A percentile compares a stretch with the other conserved stretches of the same genome.
phyloP scores from a whole-genome alignment of 148 eudicot species.

The Nepenthes mirabilis region DNA sequence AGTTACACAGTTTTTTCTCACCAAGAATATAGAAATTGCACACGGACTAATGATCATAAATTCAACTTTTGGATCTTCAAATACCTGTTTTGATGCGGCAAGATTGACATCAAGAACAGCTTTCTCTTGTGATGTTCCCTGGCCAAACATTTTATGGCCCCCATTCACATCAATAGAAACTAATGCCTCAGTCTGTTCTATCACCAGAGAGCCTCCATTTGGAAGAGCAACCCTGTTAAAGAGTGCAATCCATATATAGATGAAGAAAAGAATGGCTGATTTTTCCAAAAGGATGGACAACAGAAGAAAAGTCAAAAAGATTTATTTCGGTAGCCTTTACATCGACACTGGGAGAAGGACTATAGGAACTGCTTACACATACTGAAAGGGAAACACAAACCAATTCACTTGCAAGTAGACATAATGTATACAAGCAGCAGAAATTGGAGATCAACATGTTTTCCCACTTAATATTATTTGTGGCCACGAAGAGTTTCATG shows the following conservation, averaged over 20 bases:
- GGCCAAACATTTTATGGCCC: constrained; percentile 84
- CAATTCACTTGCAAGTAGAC: no score
- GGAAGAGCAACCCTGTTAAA: constrained; percentile 58
- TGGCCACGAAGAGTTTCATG: no score
- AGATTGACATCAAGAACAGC: constrained; percentile 93
- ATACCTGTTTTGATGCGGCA: constrained; percentile 90
- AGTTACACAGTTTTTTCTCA: background rate
- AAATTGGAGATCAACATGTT: no score
- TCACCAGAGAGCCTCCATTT: constrained; percentile 86
- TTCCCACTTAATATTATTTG: no score
- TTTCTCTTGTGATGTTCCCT: constrained; percentile 82
- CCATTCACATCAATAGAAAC: constrained; percentile 95
- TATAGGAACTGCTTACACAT: no score
- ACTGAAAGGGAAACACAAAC: no score
- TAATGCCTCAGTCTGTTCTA: constrained; percentile 96
- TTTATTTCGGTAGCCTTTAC: no score
- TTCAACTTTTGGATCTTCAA: background rate
- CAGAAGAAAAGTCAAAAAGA: no score
- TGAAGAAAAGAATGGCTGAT: no score
- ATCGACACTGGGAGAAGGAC: no score
- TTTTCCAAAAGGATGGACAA: no score
- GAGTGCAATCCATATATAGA: background rate
- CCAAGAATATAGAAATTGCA: background rate
- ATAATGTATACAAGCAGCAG: no score
- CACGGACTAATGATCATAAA: background rate